phyloP scores from a whole-genome alignment of 176 grass and related monocot genomes.

The Oryza glumipatula region DNA sequence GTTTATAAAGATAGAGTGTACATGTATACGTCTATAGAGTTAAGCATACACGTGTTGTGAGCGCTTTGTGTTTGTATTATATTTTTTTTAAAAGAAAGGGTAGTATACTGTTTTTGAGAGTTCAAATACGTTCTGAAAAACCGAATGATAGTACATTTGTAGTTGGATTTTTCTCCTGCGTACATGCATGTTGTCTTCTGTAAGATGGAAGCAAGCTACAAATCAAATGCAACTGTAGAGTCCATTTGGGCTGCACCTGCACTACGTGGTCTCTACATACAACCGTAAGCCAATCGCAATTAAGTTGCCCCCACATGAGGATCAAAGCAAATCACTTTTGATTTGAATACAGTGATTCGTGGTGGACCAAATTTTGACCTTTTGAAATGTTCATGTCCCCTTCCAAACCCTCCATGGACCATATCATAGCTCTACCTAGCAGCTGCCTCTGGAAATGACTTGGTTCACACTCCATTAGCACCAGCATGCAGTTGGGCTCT shows the following conservation, averaged over 20 bases:
- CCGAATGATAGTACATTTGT: too few relatives aligned
- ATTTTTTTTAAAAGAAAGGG: too few relatives aligned
- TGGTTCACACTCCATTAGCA: slow-evolving; percentile 36
- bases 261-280: background rate
- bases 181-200: background rate
- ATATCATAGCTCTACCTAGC: background rate
- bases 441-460: background rate
- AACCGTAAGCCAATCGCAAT: background rate
- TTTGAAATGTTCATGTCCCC: slow-evolving; percentile 23
- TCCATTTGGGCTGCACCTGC: background rate
- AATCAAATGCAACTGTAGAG: background rate
- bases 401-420: background rate
- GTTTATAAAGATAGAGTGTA: too few relatives aligned
- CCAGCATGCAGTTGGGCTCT: background rate
- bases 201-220: background rate
- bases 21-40: too few relatives aligned
- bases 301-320: slow-evolving; percentile 13
- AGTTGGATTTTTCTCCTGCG: background rate
- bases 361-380: slow-evolving; percentile 34
- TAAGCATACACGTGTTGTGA: too few relatives aligned
- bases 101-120: too few relatives aligned
- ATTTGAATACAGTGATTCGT: slow-evolving; percentile 21
- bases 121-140: too few relatives aligned
- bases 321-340: slow-evolving; percentile 18
- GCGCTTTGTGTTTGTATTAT: too few relatives aligned